A percentile compares a stretch with the other conserved stretches of the same genome.
phyloP scores from a whole-genome alignment of 768 basidiomycete genomes.

The Boletus rubropictus region DNA sequence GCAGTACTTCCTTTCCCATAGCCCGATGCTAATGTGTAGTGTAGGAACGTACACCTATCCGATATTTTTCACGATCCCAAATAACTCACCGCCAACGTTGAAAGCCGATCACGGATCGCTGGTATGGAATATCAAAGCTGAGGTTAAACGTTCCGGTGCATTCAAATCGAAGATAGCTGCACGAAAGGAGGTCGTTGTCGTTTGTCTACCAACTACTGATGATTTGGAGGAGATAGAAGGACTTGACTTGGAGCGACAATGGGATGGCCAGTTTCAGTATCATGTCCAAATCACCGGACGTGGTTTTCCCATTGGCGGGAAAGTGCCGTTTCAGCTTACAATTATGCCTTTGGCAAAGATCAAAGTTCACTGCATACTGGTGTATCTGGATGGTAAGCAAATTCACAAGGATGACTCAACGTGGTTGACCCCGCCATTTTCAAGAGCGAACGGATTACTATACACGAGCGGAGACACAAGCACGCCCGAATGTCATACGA shows the following conservation, averaged over 20 bases:
- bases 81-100: constrained; percentile 71
- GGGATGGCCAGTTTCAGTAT: constrained; percentile 87
- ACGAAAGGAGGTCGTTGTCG: constrained; percentile 64
- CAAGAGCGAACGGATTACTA: constrained; percentile 80
- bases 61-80: constrained; percentile 83
- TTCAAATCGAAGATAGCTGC: constrained; percentile 69
- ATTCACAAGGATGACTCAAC: not conserved
- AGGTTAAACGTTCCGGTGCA: constrained; percentile 75
- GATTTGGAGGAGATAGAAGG: constrained; percentile 60
- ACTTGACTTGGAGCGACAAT: constrained; percentile 80
- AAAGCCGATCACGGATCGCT: constrained; percentile 72
- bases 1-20: constrained; percentile 11
- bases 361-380: constrained; percentile 68
- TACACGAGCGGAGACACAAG: constrained; percentile 58
- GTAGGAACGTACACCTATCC: constrained; percentile 90
- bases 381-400: constrained; percentile 72
- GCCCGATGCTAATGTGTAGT: constrained; percentile 44
- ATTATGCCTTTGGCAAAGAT: constrained; percentile 81
- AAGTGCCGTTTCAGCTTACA: constrained; percentile 71
- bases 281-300: constrained; percentile 67
- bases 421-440: constrained; percentile 1
- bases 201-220: constrained; percentile 55
- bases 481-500: constrained; percentile 60
- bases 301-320: constrained; percentile 78
- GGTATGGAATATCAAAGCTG: constrained; percentile 73